Evolutionary conservation across 192 early-diverging fungal genomes (phyloP), one percentile per base, ranked within the genome.

Genomic region (Kappamyces sp.): DNA sequence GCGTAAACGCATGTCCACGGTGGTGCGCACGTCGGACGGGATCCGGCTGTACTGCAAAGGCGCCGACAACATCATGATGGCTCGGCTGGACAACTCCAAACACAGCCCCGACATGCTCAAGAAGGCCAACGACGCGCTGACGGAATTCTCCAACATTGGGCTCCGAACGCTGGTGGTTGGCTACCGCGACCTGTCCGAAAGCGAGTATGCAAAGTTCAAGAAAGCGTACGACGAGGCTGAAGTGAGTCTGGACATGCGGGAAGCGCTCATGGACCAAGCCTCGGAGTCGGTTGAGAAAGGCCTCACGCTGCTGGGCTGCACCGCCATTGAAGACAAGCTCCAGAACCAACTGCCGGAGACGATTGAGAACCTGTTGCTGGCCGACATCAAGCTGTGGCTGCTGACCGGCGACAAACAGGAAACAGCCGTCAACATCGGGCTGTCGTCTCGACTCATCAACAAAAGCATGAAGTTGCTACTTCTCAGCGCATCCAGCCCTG

Each of bases 1-100:
- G 49, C 82, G 93, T 15, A 96, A 96, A 64, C 83, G 93, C 38
- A 94, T 94, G 93, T 87, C 85, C 0, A 80, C 90, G 4, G 75
- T 96, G 37, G 76, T 87, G 52, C 73, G 82, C 34, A 78, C 82
- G 54, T 80, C 87, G 3, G 82, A 88, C 58, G 86, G 85, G 1
- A 91, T 93, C 49, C 77, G 84, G 7, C 66, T 96, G 47, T 83
- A 89, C 65, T 88, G 86, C 69, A 94, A 96, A 76, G 93, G 93
- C 33, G 92, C 92, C 1, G 92, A 95, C 67, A 91, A 90, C 4
- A 85, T 91, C 23, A 80, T 95, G 51, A 70, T 90, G 53, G 87
- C 51, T 15, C 83, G 92, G 33, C 69, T 96, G 40, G 53, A 63
- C 40, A 42, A n/a, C 44, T n/a, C 40, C n/a, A 6, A 53, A 49